Evolutionary conservation across 2,329 filamentous ascomycete genomes (phyloP), one percentile per base, ranked within the genome.

Genomic region (Neoscytalidium dimidiatum): DNA sequence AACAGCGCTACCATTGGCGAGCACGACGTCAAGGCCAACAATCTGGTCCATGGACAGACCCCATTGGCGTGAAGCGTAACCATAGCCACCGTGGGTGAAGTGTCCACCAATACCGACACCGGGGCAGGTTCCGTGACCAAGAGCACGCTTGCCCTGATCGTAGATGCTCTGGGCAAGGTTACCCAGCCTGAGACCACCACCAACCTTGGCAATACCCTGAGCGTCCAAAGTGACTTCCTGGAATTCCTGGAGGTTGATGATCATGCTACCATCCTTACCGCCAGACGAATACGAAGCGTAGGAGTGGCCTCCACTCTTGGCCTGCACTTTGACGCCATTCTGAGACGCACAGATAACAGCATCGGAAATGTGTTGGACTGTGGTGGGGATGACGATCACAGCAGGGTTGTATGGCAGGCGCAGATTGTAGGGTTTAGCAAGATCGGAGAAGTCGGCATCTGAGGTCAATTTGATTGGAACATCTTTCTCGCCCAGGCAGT

Each of bases 241-340:
- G 68, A 85, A 78, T 19, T 77, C 71, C 67, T 81, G 74, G 58
- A 85, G 74, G 68, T 82, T 80, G 31, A 85, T 78, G 7, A 82
- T 77, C 68, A 85, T 72, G 46, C 79, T 77, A 3, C 82, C 82
- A 64, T 85, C 75, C 69, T 82, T 78, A 7, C 83, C 83, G 31
- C 82, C 82, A 0, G 82, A 77, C 3, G 81, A 81, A 66, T 80
- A 81, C 0, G 80, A 82, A 0, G 79, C 87, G 67, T 88, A 90
- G 0, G 86, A 89, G 70, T 90, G 88, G 0, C 88, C 88, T 3
- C 88, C 88, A 1, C 86, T 87, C 68, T 82, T 85, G 23, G 88
- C 84, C 71, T 89, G 86, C 0, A 90, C 85, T 68, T 85, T 84
- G 61, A 85, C 74, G 4, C 77, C 76, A 65, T 79, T 77, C 26